A percentile compares a stretch with the other conserved stretches of the same genome.
phyloP scores from a whole-genome alignment of 306 rosid genomes.

The Malus sieversii region DNA sequence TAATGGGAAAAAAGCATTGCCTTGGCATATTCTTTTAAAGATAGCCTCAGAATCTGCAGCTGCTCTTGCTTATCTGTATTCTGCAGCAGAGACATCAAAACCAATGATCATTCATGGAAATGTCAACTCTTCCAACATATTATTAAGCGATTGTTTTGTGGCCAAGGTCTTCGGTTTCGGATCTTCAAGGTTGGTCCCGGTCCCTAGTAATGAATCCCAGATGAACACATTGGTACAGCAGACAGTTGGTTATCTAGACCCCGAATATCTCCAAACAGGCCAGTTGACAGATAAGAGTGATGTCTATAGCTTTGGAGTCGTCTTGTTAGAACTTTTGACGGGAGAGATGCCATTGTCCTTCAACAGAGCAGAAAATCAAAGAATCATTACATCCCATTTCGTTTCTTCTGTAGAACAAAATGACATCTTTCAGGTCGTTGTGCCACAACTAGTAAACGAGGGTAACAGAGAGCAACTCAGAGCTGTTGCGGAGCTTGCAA shows the following conservation, averaged over 20 bases:
- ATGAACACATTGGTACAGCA: neutral
- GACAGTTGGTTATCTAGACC: conserved; percentile 3
- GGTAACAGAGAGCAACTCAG: neutral
- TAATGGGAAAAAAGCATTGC: neutral
- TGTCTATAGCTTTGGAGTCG: conserved; percentile 6
- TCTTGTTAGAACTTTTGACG: neutral
- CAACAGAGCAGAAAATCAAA: neutral
- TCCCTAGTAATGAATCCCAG: neutral
- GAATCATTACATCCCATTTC: conserved; percentile 2
- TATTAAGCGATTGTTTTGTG: neutral
- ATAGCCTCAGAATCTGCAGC: conserved; percentile 3
- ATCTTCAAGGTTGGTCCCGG: neutral
- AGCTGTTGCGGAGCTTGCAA: conserved; percentile 5
- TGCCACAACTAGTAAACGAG: neutral
- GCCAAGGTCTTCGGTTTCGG: neutral
- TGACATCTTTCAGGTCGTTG: neutral
- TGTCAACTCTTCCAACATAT: neutral
- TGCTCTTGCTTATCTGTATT: neutral
- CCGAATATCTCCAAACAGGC: neutral
- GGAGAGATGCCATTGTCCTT: conserved; percentile 4
- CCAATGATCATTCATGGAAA: conserved; percentile 1
- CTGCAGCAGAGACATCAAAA: neutral
- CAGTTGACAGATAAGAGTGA: conserved; percentile 1
- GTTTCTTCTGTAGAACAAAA: neutral
- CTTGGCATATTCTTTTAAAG: neutral